Evolutionary conservation across 257 asterid species (phyloP), one percentile per base, ranked within the genome.

Genomic region (Salvia hispanica): DNA sequence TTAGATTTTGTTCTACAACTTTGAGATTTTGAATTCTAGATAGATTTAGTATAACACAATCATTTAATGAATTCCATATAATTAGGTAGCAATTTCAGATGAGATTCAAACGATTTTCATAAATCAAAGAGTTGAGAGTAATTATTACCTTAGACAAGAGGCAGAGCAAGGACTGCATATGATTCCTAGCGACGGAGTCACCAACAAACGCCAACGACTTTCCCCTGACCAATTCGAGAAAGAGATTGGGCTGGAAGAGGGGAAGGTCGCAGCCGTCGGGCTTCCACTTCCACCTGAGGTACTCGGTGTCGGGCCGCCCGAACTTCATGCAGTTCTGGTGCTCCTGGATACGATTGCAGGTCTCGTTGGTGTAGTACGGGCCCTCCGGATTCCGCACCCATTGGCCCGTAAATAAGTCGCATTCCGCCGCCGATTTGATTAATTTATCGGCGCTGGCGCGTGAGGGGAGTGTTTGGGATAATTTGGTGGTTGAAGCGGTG

Each of bases 201-300:
- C 96, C 97, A n/a, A 91, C 89, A 72, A 91, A 91, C 0, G 86
- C 92, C n/a, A 91, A 68, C 0, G 96, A 88, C 60, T 83, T 91
- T 4, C 96, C 96, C 50, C 79, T 80, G 7, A 88, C 80, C 42
- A 88, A 65, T 47, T 83, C 83, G 76, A 91, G 12, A 54, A 88
- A 91, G 66, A 64, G 62, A 14, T 5, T 0, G 8, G 97, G 95
- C 14, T 86, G 85, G 51, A 91, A 88, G 2, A 86, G 0, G 6
- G 92, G 91, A 62, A 91, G 61, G 66, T 91, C 96, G 46, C 97
- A 91, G 0, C 57, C 82, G 16, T 91, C 92, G 28, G 97, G 96
- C 71, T 86, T 85, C 97, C 97, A 88, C 70, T 79, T 77, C 96
- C 96, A 91, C 25, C 83, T 88, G 74, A 88, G n/a, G 77, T 67